Conservation (phyloP, 2,329 filamentous ascomycete species). For the Aureobasidium melanogenum region DNA sequence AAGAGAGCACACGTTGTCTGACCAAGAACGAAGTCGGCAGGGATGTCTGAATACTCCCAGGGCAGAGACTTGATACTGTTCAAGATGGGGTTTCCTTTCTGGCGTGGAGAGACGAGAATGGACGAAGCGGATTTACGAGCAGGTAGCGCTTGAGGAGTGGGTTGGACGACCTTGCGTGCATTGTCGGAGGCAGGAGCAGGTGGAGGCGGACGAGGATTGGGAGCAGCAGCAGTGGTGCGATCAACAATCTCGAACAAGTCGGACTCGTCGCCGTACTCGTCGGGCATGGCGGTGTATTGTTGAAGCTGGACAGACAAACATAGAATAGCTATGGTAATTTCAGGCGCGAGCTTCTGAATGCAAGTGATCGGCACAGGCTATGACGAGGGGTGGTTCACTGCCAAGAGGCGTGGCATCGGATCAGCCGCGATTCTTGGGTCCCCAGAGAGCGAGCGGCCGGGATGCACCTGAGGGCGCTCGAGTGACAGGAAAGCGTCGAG, state of each 20-base stretch:
- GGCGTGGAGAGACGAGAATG: constrained; percentile 82
- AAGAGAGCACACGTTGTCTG: constrained; percentile 85
- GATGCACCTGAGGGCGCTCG: neutral
- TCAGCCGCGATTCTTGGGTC: neutral
- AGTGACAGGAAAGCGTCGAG: neutral
- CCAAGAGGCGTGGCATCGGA: too few species aligned
- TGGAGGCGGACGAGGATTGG: neutral
- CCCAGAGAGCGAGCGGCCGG: neutral
- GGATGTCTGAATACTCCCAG: constrained; percentile 98
- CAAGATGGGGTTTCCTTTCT: constrained; percentile 91
- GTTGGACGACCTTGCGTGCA: constrained; percentile 61
- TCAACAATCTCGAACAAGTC: constrained; percentile 26
- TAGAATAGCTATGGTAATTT: too few species aligned
- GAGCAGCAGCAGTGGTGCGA: constrained; percentile 35
- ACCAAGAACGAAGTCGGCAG: constrained; percentile 84
- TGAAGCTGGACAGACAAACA: neutral
- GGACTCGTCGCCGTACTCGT: constrained; percentile 39
- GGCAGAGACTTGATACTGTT: constrained; percentile 71
- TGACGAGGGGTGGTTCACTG: neutral
- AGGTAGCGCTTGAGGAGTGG: constrained; percentile 77
- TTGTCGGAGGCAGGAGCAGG: neutral
- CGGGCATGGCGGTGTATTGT: constrained; percentile 29
- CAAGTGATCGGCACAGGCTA: neutral
- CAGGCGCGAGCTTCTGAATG: neutral
- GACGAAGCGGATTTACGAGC: constrained; percentile 58